Evolutionary conservation across 305 asterid genomes (phyloP).

Genomic region (Fraxinus baroniana): DNA sequence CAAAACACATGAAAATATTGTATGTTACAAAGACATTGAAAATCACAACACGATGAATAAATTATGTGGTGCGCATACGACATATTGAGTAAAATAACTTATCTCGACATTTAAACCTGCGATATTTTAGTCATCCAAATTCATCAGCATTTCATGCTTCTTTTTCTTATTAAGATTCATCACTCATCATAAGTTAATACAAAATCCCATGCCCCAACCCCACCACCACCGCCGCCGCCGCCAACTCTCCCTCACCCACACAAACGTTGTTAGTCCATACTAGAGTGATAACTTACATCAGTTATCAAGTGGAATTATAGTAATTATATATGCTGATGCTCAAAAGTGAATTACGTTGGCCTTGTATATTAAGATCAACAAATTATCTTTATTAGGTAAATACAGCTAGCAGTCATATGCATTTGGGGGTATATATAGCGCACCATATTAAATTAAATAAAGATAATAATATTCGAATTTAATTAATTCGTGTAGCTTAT

Average conservation of each 20-base stretch:
- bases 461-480: no score
- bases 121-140: background rate
- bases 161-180: no score
- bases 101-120: background rate
- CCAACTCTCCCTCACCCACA: background rate
- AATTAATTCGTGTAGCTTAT: background rate
- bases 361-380: background rate
- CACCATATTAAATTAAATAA: background rate
- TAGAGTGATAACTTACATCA: background rate
- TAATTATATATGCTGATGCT: background rate
- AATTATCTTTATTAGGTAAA: background rate
- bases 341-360: background rate
- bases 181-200: no score
- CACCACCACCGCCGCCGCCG: background rate
- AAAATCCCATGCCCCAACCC: background rate
- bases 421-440: background rate
- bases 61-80: background rate
- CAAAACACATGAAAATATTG: no score
- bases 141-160: background rate
- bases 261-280: background rate
- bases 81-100: background rate
- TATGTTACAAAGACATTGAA: no score
- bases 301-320: background rate
- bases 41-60: no score
- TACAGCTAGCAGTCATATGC: background rate